Evolutionary conservation across 352 stramenopile genomes (phyloP), one percentile per base, ranked within the genome.

Genomic region (Pythium sp.): DNA sequence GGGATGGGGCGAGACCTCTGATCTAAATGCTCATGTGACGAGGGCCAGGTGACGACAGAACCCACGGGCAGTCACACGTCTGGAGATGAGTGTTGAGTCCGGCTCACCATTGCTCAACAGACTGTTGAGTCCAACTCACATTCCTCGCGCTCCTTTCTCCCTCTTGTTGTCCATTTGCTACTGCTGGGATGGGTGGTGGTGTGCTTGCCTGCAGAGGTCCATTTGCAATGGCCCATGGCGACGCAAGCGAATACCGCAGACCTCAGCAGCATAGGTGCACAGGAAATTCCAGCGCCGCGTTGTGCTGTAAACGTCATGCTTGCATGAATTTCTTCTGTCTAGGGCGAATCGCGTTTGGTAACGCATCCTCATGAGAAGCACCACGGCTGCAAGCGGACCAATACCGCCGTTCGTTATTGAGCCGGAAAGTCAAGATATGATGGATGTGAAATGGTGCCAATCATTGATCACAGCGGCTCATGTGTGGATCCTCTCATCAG

Each of bases 251-350:
- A 38, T 9, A 38, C 7, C 8, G 11, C 22, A 32, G 24, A 11
- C 3, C 20, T 49, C 61, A 71, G 54, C 8, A 22, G n/a, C 49
- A 71, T 69, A 49, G 51, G 9, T 28, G 15, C 56, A n/a, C 38
- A 24, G 43, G 47, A 64, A 26, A 55, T 36, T 7, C 61, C 65
- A 14, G 73, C 64, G 14, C 66, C 87, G 22, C 72, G 77, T 32
- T 87, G 79, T 54, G 71, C 86, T 28, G 34, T 14, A 41, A 41
- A 41, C 0, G 34, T 41, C 34, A 8, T 8, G 70, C 62, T 22
- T 89, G 79, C 57, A 79, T 89, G 73, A 54, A 86, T 7, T 77
- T 87, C 34, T 84, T 78, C 30, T 71, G 69, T 60, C 20, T 24
- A 59, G 2, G 70, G 53, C 22, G 61, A 78, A 26, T 18, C 57